These are phyloP conservation scores for Suillus cothurnatus DNA, from an alignment of 768 basidiomycete species.

Conservation along the genomic window DNA sequence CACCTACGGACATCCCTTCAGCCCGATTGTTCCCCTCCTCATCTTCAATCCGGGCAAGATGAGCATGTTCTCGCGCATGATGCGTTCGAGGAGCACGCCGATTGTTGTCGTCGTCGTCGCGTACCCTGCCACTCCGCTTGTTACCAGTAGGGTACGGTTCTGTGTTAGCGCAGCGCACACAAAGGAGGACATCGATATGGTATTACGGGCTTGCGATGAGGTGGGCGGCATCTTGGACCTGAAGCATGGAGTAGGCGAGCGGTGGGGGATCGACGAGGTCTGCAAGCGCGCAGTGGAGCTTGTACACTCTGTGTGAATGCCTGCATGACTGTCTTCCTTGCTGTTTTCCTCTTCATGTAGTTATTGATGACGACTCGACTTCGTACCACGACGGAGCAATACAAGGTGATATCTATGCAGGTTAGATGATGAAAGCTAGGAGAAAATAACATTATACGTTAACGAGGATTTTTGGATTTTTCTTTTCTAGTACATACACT, in stretches of 20 bases:
- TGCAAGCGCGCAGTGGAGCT: slow-evolving; percentile 74
- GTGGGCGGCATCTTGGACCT: slow-evolving; percentile 88
- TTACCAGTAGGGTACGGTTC: slow-evolving; percentile 75
- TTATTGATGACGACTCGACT: background rate
- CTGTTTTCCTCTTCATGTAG: background rate
- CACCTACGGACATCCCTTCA: slow-evolving; percentile 88
- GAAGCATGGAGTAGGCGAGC: slow-evolving; percentile 73
- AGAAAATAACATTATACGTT: background rate
- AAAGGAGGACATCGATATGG: slow-evolving; percentile 90
- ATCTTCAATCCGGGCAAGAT: slow-evolving; percentile 95
- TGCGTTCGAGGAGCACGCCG: slow-evolving; percentile 64
- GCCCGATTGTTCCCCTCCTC: slow-evolving; percentile 91
- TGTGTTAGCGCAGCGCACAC: slow-evolving; percentile 97
- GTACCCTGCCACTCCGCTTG: slow-evolving; percentile 89
- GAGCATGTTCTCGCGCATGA: slow-evolving; percentile 87
- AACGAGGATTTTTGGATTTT: slow-evolving; percentile 2
- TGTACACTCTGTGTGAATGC: slow-evolving; percentile 42
- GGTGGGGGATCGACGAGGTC: slow-evolving; percentile 82
- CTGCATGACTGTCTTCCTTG: background rate
- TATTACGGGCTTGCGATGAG: slow-evolving; percentile 89
- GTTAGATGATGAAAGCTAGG: background rate
- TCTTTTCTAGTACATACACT: background rate
- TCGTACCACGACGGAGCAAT: background rate
- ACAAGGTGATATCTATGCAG: background rate
- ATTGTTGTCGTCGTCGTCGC: slow-evolving; percentile 90